These are phyloP conservation scores for Huntiella decipiens DNA, from an alignment of 2,329 filamentous ascomycete species.

Conservation along the genomic window DNA sequence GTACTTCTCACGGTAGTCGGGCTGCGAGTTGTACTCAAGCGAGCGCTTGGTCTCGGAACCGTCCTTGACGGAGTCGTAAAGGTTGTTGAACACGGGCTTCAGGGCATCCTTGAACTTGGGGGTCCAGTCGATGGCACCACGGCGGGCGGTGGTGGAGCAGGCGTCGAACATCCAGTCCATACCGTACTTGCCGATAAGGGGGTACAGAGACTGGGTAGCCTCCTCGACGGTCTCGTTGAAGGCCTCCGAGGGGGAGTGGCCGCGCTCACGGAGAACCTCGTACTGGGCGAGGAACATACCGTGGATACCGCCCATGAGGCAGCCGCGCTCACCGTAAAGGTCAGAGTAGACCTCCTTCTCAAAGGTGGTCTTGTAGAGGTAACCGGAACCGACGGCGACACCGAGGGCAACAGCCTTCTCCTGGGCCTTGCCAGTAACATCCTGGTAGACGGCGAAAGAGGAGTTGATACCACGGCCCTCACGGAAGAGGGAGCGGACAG, in stretches of 20 bases:
- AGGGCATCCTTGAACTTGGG: slow-evolving; percentile 92
- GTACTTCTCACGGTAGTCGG: slow-evolving; percentile 92
- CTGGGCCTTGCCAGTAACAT: slow-evolving; percentile 92
- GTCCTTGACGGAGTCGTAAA: slow-evolving; percentile 83
- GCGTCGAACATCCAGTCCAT: slow-evolving; percentile 99
- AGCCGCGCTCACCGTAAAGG: slow-evolving; percentile 98
- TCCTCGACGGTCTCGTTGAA: slow-evolving; percentile 99
- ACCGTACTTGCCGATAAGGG: slow-evolving; percentile 87
- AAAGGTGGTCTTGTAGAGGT: slow-evolving; percentile 99
- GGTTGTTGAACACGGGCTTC: slow-evolving; percentile 95
- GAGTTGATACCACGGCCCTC: slow-evolving; percentile 99
- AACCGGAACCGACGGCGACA: slow-evolving; percentile 90
- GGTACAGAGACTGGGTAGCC: slow-evolving; percentile 95
- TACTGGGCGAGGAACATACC: slow-evolving; percentile 99
- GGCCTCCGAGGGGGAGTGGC: slow-evolving; percentile 92
- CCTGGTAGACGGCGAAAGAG: slow-evolving; percentile 94
- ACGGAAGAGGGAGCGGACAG: slow-evolving; percentile 94
- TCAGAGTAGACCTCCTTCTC: slow-evolving; percentile 99
- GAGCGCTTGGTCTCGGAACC: slow-evolving; percentile 91
- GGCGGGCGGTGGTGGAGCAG: slow-evolving; percentile 95
- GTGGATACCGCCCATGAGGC: slow-evolving; percentile 99
- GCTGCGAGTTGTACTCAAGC: slow-evolving; percentile 89
- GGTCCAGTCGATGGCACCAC: slow-evolving; percentile 98
- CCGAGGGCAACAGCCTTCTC: slow-evolving; percentile 95
- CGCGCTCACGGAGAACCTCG: slow-evolving; percentile 97